Base-by-base conservation (phyloP, 805 yeast species). In the Soucietia sequanensis region DNA sequence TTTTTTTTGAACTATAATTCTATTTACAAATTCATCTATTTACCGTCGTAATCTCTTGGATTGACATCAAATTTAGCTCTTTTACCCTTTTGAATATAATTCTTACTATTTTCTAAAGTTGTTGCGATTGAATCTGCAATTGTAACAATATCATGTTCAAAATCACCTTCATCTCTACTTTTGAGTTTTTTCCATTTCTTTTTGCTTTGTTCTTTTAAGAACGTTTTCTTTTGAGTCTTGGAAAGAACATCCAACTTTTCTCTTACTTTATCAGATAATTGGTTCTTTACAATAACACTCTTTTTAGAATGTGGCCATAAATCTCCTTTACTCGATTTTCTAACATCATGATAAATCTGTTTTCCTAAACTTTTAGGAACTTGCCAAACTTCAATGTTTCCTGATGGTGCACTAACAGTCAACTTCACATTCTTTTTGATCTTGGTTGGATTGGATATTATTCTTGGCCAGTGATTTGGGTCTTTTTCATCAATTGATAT, bases 251-350 rank as follows among this genome's bases (percentile, higher is more conserved):
- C 67, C 37, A 68, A 49, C 37, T 60, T 59, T 5, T 60, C 65
- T 35, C 49, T 48, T 13, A 47, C 49, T 21, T 58, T 56, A 11
- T 56, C 68, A 13, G 59, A 46, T 9, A 68, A 32, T 24, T 42
- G 45, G 34, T 54, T 57, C 45, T 58, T 62, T 6, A 60, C 63
- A 10, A 48, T 47, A 2, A 54, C 58, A 21, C 59, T 50, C 49
- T 68, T 68, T 45, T 58, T 58, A 7, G 58, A 68, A 13, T 49
- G 50, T 1, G 84, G 81, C 99, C 98, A 93, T 34, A 81, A 60
- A 55, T 93, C 99, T 15, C 96, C 96, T 52, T 76, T 75, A n/a
- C 59, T 60, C 0, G 87, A 77, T 56, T 93, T 91, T 36, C 97
- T 72, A 0, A 96, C 96, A 64, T 93, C 98, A 52, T 86, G 95